Evolutionary conservation across 352 stramenopile species (phyloP).

Genomic region (Globisporangium perplexum): DNA sequence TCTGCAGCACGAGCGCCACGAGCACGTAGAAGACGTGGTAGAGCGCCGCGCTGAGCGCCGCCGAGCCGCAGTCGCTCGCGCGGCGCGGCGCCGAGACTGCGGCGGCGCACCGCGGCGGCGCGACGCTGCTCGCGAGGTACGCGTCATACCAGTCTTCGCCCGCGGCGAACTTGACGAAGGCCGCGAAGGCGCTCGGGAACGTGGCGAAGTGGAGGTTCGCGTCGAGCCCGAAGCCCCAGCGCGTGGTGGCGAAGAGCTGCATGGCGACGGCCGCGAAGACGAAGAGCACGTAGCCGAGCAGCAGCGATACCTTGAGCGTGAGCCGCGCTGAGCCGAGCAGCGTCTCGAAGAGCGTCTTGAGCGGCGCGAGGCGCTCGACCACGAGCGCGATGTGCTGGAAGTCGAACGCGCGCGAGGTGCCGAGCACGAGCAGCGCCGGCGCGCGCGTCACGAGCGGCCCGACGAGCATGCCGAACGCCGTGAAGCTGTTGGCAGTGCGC

Average conservation of each 20-base stretch:
- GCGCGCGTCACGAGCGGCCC: constrained; percentile 56
- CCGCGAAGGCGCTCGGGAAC: constrained; percentile 62
- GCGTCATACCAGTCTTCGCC: constrained; percentile 84
- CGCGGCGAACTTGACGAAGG: constrained; percentile 79
- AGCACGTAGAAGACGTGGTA: constrained; percentile 81
- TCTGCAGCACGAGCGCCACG: constrained; percentile 73
- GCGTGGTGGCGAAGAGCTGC: constrained; percentile 76
- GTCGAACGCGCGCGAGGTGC: constrained; percentile 74
- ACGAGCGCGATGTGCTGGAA: constrained; percentile 82
- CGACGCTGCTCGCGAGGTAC: constrained; percentile 63
- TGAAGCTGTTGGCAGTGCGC: constrained; percentile 66
- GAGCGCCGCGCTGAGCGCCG: constrained; percentile 55
- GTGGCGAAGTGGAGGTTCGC: constrained; percentile 71
- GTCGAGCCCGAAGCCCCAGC: constrained; percentile 71
- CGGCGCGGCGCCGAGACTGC: constrained; percentile 21
- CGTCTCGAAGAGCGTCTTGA: constrained; percentile 73
- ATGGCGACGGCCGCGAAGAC: constrained; percentile 80
- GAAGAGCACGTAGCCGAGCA: constrained; percentile 77
- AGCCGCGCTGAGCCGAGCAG: constrained; percentile 57
- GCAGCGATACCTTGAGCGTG: constrained; percentile 74
- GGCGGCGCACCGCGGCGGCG: constrained; percentile 48
- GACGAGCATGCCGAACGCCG: constrained; percentile 73
- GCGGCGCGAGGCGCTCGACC: constrained; percentile 56
- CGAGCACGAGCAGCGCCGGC: constrained; percentile 61
- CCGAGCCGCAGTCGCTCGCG: constrained; percentile 63